Conservation (phyloP, 371 early-diverging fungal genomes). For the Choanephora cucurbitarum region DNA sequence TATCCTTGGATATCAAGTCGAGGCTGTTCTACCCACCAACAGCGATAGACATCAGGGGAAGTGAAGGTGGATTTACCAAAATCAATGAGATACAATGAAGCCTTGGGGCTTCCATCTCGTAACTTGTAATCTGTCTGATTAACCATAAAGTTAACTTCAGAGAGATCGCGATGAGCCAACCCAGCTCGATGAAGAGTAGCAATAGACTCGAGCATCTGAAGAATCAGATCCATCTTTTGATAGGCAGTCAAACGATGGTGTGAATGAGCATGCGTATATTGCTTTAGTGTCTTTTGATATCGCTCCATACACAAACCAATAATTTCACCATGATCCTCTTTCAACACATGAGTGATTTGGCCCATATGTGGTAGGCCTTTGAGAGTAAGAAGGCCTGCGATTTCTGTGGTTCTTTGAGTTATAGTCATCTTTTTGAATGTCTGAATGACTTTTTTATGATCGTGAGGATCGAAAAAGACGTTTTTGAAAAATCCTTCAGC, state of each 20-base stretch:
- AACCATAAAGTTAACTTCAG: constrained; percentile 71
- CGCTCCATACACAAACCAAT: constrained; percentile 52
- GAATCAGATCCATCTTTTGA: constrained; percentile 61
- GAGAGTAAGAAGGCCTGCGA: constrained; percentile 38
- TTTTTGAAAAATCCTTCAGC: constrained; percentile 52
- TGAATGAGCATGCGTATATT: constrained; percentile 56
- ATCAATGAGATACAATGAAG: constrained; percentile 58
- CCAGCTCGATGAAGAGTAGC: constrained; percentile 55
- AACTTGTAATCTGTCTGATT: constrained; percentile 41
- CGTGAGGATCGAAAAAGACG: constrained; percentile 36
- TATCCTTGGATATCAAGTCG: constrained; percentile 10
- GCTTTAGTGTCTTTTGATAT: constrained; percentile 60
- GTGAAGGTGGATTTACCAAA: constrained; percentile 64
- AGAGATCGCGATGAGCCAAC: constrained; percentile 64
- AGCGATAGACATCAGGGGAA: constrained; percentile 37
- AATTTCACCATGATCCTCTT: constrained; percentile 43
- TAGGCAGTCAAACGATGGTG: constrained; percentile 53
- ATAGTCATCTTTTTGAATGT: constrained; percentile 50
- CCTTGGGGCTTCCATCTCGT: constrained; percentile 49
- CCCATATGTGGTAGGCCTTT: constrained; percentile 36
- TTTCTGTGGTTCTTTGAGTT: constrained; percentile 43
- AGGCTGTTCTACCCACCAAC: constrained; percentile 55
- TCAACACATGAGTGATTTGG: constrained; percentile 41
- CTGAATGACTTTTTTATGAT: constrained; percentile 38
- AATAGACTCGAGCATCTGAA: constrained; percentile 58